Evolutionary conservation across 768 basidiomycete genomes (phyloP).

Genomic region (Termitomyces sp.): DNA sequence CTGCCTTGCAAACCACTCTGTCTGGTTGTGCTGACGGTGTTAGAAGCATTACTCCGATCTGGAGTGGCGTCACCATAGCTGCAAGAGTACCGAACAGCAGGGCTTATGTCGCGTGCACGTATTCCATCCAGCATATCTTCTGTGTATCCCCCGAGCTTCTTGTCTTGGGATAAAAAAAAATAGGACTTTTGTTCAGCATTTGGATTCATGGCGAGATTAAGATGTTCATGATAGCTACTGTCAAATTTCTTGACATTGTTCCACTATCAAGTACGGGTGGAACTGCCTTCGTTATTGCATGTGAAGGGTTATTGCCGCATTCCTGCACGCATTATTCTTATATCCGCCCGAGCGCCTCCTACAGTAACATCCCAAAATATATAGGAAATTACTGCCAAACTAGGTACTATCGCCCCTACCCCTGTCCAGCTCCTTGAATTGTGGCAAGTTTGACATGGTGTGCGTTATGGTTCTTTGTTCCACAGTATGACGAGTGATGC

Average conservation of each 20-base stretch:
- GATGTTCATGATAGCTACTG: neutral
- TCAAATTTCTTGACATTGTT: neutral
- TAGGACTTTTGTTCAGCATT: slow-evolving; percentile 58
- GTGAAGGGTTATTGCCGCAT: slow-evolving; percentile 54
- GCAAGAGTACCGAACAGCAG: slow-evolving; percentile 51
- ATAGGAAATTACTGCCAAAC: slow-evolving; percentile 51
- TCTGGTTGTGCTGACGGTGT: slow-evolving; percentile 63
- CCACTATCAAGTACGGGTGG: slow-evolving; percentile 12
- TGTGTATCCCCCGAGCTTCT: slow-evolving; percentile 55
- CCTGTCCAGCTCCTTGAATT: slow-evolving; percentile 74
- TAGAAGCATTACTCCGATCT: slow-evolving; percentile 70
- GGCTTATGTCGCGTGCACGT: slow-evolving; percentile 57
- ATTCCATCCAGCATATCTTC: slow-evolving; percentile 60
- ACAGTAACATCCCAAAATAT: neutral
- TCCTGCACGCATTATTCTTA: slow-evolving; percentile 37
- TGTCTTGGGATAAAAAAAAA: slow-evolving; percentile 63
- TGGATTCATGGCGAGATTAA: slow-evolving; percentile 45
- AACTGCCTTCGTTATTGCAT: slow-evolving; percentile 48
- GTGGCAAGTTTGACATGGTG: slow-evolving; percentile 77
- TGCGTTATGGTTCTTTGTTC: slow-evolving; percentile 27
- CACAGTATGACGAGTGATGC: neutral
- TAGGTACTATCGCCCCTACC: slow-evolving; percentile 70
- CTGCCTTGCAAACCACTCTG: slow-evolving; percentile 60
- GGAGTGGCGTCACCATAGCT: slow-evolving; percentile 55
- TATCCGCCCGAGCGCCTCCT: neutral